Base-by-base conservation (phyloP, 2,329 filamentous ascomycete genomes). In the Talaromyces piceae region DNA sequence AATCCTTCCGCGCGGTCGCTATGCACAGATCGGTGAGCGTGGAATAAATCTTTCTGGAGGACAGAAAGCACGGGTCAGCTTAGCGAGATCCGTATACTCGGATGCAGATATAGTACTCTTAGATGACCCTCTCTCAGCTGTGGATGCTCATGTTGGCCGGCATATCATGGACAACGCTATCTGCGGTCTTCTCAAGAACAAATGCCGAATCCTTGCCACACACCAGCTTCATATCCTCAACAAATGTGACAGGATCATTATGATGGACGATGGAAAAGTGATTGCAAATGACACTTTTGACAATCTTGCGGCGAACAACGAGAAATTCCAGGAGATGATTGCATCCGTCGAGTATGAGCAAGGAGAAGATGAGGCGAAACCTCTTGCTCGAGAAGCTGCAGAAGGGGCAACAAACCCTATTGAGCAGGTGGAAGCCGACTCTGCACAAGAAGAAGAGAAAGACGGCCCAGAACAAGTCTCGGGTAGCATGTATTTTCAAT, bases 141-240 rank as follows among this genome's bases (percentile, higher is more conserved):
- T 69, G 16, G 65, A 67, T 55, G 65, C 66, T 6, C 78, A 81
- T 58, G 78, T 81, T 27, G 78, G 78, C 18, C 70, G 73, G n/a
- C 78, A 81, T 57, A 80, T 95, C 59, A 94, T 95, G 69, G 89
- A 95, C 66, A 83, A 93, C 54, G 90, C 89, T 41, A 94, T 95
- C 51, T 80, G 88, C 53, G 89, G 89, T 12, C 76, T 95, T 3
- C 74, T 95, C 49, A 86, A 86, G 59, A 79, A 90, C 69, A 95
- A 95, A 70, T 90, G 87, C 61, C 80, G 90, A 23, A 84, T 95
- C 25, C 77, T 95, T 25, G 90, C 89, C 1, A 95, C 90, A 0
- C 90, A 95, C 67, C 90, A 95, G 66, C 79, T 95, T 13, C 91
- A 91, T 76, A 88, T 95, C 49, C 77, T 95, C 4, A 88, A 80